These are phyloP conservation scores for Suhomyces canberraensis DNA, from an alignment of 805 yeast species.

Conservation along the genomic window DNA sequence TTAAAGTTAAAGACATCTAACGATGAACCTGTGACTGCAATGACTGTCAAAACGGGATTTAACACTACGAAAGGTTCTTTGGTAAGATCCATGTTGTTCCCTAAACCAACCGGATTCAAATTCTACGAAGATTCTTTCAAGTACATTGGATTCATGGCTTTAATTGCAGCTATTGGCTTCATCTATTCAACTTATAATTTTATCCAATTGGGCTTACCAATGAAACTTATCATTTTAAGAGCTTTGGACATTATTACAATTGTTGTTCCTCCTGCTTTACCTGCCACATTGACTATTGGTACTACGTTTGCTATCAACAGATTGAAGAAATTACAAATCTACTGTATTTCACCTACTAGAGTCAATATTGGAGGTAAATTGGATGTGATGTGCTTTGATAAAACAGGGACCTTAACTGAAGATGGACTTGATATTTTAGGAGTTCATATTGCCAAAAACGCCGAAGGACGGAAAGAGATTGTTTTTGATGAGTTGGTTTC, in stretches of 20 bases:
- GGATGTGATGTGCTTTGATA: constrained; percentile 89
- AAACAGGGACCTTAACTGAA: constrained; percentile 96
- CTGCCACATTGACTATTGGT: constrained; percentile 96
- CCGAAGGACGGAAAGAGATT: constrained; percentile 37
- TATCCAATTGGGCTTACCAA: constrained; percentile 68
- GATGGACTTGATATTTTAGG: constrained; percentile 90
- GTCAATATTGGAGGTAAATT: constrained; percentile 95
- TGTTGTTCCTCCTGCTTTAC: constrained; percentile 98
- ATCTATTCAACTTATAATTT: constrained; percentile 79
- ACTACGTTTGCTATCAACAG: constrained; percentile 87
- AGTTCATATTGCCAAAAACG: constrained; percentile 42
- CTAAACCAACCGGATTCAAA: constrained; percentile 90
- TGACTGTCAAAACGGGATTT: constrained; percentile 88
- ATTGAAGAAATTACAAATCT: constrained; percentile 60
- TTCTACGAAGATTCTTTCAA: constrained; percentile 93
- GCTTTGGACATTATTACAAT: constrained; percentile 93
- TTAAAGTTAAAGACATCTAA: constrained; percentile 74
- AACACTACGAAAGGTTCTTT: constrained; percentile 93
- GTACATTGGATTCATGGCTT: constrained; percentile 91
- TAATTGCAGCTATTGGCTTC: constrained; percentile 83
- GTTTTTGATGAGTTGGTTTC: constrained; percentile 29
- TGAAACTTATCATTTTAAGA: constrained; percentile 69
- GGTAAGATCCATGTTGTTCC: constrained; percentile 93
- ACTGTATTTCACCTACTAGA: constrained; percentile 90
- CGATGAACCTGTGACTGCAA: constrained; percentile 78